Evolutionary conservation across 1,284 basidiomycete genomes (phyloP), one percentile per base, ranked within the genome.

Genomic region (Phylloboletellus chloephorus): DNA sequence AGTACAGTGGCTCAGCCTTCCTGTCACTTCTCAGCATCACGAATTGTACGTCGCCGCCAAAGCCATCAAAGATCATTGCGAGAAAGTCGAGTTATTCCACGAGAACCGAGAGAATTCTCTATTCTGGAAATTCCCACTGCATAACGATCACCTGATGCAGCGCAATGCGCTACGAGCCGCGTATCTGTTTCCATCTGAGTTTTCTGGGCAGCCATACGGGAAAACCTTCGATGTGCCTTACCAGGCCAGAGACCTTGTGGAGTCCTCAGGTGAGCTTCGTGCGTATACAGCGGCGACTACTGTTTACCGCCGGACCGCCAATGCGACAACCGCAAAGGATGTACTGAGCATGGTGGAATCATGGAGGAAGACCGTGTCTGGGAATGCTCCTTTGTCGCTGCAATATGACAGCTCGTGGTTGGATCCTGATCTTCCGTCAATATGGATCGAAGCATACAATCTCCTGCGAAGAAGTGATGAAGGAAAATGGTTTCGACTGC

Each of bases 381-480:
- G 36, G 2, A 24, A 32, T 3, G 9, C 40, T 7, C 2, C 32
- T 0, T 13, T 60, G 12, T 50, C 52, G 7, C 38, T 61, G 4
- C 41, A 13, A 19, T 61, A 61, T 21, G 37, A 44, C 19, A 41
- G 24, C 1, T 47, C 50, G 1, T 60, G 57, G 60, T 24, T 62
- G 16, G 5, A 1, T 2, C 49, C 50, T 0, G 8, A 50, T 44
- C 43, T 54, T 29, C 41, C 40, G n/a, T 23, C 30, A 10, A 48
- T 47, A 28, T 71, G 63, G 53, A 44, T 70, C 13, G 44, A 50
- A 11, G 38, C 60, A 1, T 70, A 69, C 21, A 42, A 62, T 4
- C 41, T 54, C 5, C 60, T 62, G 31, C 58, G 58, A 16, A 10
- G 31, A 20, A 17, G 22, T 2, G 16, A 26, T 3, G 43, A 49